Percentiles rank a stretch among this genome's conserved stretches.
Evolutionary conservation across 192 early-diverging fungal species (phyloP).

Genomic region (Backusella parvicylindrica): DNA sequence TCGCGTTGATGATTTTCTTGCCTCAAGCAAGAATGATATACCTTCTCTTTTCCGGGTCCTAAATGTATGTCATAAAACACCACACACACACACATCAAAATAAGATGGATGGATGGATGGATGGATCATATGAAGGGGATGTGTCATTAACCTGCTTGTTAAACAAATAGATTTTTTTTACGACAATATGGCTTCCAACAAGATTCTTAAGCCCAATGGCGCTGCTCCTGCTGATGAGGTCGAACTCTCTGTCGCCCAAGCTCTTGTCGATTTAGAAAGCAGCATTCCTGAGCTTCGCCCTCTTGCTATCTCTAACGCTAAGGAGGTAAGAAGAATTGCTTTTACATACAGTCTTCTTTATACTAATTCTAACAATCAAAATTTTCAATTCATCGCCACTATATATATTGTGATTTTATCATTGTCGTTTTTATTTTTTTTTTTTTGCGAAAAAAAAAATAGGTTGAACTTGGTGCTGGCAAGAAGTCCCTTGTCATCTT

Average conservation of each 20-base stretch:
- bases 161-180: background rate
- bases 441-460: too few species aligned
- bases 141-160: too few species aligned
- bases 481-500: constrained; percentile 97
- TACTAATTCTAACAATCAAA: background rate
- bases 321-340: constrained; percentile 70
- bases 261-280: constrained; percentile 92
- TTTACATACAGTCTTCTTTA: background rate
- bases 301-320: constrained; percentile 91
- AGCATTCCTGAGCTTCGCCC: constrained; percentile 82
- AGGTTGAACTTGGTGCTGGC: constrained; percentile 90
- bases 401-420: too few species aligned
- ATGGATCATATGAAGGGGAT: background rate
- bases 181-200: constrained; percentile 28
- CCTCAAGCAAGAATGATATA: background rate
- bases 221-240: constrained; percentile 63
- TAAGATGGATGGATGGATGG: background rate
- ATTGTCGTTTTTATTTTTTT: too few species aligned
- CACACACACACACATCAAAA: too few species aligned
- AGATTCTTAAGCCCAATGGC: constrained; percentile 40
- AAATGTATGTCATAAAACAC: background rate
- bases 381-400: too few species aligned
- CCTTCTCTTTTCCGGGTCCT: background rate
- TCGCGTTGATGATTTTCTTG: background rate
- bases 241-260: constrained; percentile 93